phyloP scores from a whole-genome alignment of 148 eudicot species.

The Spergularia marina region DNA sequence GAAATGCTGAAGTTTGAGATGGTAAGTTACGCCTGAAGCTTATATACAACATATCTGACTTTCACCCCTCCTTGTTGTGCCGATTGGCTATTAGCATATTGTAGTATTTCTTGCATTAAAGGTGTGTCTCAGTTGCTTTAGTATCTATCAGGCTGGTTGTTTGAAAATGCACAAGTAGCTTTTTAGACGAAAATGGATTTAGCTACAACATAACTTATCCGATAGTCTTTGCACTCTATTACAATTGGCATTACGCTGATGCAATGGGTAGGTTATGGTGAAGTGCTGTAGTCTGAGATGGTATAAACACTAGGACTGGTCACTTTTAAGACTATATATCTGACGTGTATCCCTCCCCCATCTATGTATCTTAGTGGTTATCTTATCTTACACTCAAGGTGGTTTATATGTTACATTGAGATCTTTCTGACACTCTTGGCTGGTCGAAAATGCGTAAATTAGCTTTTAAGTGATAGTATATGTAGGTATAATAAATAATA shows the following conservation, averaged over 20 bases:
- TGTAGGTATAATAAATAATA: background rate
- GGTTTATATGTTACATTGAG: conserved; percentile 3
- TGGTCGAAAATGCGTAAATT: background rate
- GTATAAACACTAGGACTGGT: conserved; percentile 37
- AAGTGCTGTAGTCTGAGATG: conserved; percentile 97
- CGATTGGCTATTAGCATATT: background rate
- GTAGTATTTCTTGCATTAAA: background rate
- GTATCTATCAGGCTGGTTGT: too few species aligned
- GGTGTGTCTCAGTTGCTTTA: too few species aligned
- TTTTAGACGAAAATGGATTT: too few species aligned
- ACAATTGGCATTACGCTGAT: conserved; percentile 74
- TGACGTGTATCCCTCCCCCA: background rate
- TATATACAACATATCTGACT: background rate
- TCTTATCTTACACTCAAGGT: background rate
- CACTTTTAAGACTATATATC: background rate
- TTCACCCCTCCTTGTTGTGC: background rate
- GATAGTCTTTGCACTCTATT: too few species aligned
- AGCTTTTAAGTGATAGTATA: conserved; percentile 6
- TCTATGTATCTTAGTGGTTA: background rate
- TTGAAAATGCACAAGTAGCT: too few species aligned
- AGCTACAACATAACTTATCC: too few species aligned
- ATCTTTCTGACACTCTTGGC: background rate
- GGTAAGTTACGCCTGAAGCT: conserved; percentile 42
- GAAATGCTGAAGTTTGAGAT: conserved; percentile 98
- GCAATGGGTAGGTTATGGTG: conserved; percentile 99